Evolutionary conservation across 2,329 filamentous ascomycete genomes (phyloP).

Genomic region (Sporothrix luriei): DNA sequence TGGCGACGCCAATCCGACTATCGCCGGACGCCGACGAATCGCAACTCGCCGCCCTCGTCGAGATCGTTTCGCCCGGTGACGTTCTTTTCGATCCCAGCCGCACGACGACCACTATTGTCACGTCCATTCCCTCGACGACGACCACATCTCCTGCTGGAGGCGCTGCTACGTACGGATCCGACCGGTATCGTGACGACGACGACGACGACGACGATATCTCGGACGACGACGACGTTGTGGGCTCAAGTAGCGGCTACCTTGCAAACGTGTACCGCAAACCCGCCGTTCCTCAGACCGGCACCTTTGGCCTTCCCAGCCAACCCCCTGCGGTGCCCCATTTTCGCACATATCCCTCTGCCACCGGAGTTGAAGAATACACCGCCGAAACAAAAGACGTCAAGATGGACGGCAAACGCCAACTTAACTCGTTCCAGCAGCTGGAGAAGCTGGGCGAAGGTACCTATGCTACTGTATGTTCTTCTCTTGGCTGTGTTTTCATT

Average conservation of each 20-base stretch:
- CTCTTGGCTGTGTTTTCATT: background rate
- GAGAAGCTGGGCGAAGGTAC: conserved; percentile 98
- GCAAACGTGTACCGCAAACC: background rate
- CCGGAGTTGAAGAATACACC: conserved; percentile 31
- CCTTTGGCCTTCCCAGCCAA: conserved; percentile 39
- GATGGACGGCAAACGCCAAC: conserved; percentile 92
- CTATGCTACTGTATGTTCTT: conserved; percentile 81
- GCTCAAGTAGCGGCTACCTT: conserved; percentile 12
- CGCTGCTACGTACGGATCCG: background rate
- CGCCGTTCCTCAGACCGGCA: background rate
- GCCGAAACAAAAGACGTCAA: conserved; percentile 35
- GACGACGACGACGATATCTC: conserved; percentile 14
- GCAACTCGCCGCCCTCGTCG: conserved; percentile 30
- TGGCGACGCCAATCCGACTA: conserved; percentile 36
- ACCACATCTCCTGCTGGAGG: background rate
- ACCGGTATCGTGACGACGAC: background rate
- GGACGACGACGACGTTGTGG: background rate
- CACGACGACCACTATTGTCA: conserved; percentile 38
- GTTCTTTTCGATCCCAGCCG: conserved; percentile 47
- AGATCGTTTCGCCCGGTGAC: conserved; percentile 45
- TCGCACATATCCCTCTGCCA: conserved; percentile 36
- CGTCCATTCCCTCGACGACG: conserved; percentile 11
- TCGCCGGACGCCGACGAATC: conserved; percentile 34
- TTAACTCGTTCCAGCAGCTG: conserved; percentile 97
- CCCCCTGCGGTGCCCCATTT: conserved; percentile 42